phyloP scores from a whole-genome alignment of 148 eudicot genomes.

The Amaranthus hypochondriacus region DNA sequence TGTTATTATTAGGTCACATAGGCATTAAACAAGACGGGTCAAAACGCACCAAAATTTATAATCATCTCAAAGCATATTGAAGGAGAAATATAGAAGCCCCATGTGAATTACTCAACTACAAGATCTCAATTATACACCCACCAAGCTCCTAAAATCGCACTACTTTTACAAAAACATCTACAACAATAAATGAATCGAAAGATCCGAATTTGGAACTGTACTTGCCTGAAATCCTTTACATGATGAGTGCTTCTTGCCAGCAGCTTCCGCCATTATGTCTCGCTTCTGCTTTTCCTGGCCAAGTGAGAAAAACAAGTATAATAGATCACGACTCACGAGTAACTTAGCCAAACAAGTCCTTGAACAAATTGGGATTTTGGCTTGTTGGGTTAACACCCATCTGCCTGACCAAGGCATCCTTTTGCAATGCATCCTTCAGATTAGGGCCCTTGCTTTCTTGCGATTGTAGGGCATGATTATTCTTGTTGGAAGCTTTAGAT shows the following conservation, averaged over 20 bases:
- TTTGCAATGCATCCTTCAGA: conserved; percentile 62
- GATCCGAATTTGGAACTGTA: not conserved
- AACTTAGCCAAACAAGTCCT: conserved; percentile 76
- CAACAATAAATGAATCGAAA: conserved; percentile 13
- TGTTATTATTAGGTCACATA: conserved; percentile 7
- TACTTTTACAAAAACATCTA: conserved; percentile 13
- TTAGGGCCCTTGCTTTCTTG: conserved; percentile 64
- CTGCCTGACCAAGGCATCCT: conserved; percentile 84
- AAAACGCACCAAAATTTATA: conserved; percentile 9
- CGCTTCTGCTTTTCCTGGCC: not conserved
- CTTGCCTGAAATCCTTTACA: conserved; percentile 9
- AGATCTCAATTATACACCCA: conserved; percentile 25
- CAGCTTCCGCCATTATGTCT: not conserved
- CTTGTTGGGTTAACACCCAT: conserved; percentile 78
- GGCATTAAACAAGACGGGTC: conserved; percentile 1
- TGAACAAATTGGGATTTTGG: conserved; percentile 84
- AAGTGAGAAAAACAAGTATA: conserved; percentile 7
- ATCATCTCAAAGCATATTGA: conserved; percentile 6
- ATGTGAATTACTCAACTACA: conserved; percentile 1
- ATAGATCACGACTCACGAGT: not conserved
- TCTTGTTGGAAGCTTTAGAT: conserved; percentile 20
- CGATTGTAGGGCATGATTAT: conserved; percentile 25
- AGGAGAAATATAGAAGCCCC: not conserved
- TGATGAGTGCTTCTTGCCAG: conserved; percentile 1
- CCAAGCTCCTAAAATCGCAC: conserved; percentile 14